Conservation (phyloP, 2,329 filamentous ascomycete species). For the Annulohypoxylon truncatum region DNA sequence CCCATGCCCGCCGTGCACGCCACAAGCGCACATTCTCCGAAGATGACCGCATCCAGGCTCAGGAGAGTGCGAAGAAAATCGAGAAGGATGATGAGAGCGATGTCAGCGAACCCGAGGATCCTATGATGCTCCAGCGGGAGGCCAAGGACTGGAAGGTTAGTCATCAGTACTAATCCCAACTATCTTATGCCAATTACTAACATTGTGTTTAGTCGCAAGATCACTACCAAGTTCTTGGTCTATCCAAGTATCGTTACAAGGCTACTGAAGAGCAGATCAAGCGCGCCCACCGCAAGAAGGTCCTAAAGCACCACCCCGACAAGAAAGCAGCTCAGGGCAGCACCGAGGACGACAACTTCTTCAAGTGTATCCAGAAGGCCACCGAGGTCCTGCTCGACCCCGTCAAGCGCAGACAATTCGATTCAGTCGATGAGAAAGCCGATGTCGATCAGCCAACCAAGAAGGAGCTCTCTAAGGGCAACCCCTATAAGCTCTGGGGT, state of each 20-base stretch:
- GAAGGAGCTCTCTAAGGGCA: slow-evolving; percentile 86
- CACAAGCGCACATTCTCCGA: slow-evolving; percentile 99
- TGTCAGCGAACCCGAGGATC: slow-evolving; percentile 93
- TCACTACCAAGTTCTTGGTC: slow-evolving; percentile 95
- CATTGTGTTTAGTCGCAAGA: slow-evolving; percentile 78
- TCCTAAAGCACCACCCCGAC: slow-evolving; percentile 97
- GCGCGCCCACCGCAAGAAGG: slow-evolving; percentile 99
- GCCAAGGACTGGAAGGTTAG: slow-evolving; percentile 99
- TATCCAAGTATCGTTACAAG: slow-evolving; percentile 90
- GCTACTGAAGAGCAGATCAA: slow-evolving; percentile 99
- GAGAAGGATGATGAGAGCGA: slow-evolving; percentile 92
- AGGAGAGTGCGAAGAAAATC: slow-evolving; percentile 93
- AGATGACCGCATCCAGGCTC: slow-evolving; percentile 96
- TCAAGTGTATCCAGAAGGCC: slow-evolving; percentile 99
- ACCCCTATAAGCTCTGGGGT: slow-evolving; percentile 96
- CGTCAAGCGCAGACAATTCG: slow-evolving; percentile 91
- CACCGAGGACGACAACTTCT: slow-evolving; percentile 95
- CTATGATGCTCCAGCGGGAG: slow-evolving; percentile 89
- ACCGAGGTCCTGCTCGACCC: slow-evolving; percentile 94
- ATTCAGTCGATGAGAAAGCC: slow-evolving; percentile 94
- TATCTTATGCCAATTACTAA: slow-evolving; percentile 11
- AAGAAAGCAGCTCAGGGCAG: slow-evolving; percentile 94
- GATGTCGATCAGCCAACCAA: slow-evolving; percentile 93
- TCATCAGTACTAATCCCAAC: slow-evolving; percentile 7
- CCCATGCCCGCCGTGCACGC: slow-evolving; percentile 92